Percentiles rank a stretch among this genome's conserved stretches.
Evolutionary conservation across 768 basidiomycete species (phyloP).

Genomic region (Leccinum uliginosum): DNA sequence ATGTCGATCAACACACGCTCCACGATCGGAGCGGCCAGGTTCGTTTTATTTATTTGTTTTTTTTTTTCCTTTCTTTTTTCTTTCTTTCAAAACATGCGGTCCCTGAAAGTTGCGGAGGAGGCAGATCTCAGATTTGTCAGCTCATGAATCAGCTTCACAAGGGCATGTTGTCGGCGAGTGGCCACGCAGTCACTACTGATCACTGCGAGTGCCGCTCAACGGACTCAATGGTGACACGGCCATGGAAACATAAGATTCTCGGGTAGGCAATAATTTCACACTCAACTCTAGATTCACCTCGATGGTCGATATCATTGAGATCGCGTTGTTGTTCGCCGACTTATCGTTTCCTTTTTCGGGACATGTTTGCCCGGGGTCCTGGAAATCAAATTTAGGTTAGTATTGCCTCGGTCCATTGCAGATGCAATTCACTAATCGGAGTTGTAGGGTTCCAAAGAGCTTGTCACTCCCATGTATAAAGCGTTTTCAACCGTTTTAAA

Average conservation of each 20-base stretch:
- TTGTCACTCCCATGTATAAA: conserved; percentile 33
- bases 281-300: conserved; percentile 24
- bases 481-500: conserved; percentile 18
- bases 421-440: conserved; percentile 27
- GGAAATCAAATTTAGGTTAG: conserved; percentile 31
- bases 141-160: conserved; percentile 25
- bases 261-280: conserved; percentile 24
- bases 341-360: conserved; percentile 27
- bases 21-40: conserved; percentile 20
- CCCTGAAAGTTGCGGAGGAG: conserved; percentile 19
- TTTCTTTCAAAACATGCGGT: conserved; percentile 21
- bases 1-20: conserved; percentile 31
- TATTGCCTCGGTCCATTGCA: conserved; percentile 30
- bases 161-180: conserved; percentile 22
- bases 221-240: conserved; percentile 27
- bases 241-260: conserved; percentile 19
- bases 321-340: conserved; percentile 18
- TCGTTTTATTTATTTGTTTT: conserved; percentile 9
- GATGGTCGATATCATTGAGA: conserved; percentile 22
- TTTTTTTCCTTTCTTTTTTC: not conserved
- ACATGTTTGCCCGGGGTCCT: conserved; percentile 13
- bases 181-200: conserved; percentile 27
- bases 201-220: conserved; percentile 9
- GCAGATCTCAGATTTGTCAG: conserved; percentile 28
- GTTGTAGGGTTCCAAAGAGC: conserved; percentile 21